Conservation (phyloP, 345 rosid species). For the Sisymbrium altissimum region DNA sequence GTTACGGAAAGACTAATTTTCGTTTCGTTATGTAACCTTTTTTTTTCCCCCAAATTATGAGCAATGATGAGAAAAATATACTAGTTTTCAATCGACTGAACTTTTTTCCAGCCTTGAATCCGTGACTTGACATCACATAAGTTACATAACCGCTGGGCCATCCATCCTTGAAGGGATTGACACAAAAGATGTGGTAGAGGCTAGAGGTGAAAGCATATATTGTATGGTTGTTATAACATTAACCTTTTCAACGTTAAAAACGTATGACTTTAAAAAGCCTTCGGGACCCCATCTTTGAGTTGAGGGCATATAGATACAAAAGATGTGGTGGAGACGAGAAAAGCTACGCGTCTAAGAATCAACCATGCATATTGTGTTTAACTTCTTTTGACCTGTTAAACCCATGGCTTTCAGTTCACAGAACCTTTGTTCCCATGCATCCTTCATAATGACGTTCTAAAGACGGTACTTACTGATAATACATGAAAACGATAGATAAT, state of each 20-base stretch:
- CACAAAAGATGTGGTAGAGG: neutral
- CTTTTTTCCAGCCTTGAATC: neutral
- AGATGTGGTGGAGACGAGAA: neutral
- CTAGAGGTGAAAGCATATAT: neutral
- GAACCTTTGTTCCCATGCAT: neutral
- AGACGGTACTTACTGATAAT: no score
- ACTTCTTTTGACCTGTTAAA: neutral
- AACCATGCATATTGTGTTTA: neutral
- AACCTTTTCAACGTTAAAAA: neutral
- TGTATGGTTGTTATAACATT: neutral
- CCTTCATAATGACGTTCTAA: neutral
- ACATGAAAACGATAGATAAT: no score
- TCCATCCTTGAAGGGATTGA: neutral
- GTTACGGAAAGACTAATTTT: no score
- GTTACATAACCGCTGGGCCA: neutral
- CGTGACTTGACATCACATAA: neutral
- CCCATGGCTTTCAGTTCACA: neutral
- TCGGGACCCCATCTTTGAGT: neutral
- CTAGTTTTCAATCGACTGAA: no score
- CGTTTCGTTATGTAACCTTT: no score
- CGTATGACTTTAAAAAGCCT: neutral
- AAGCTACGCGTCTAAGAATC: no score
- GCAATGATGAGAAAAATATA: no score
- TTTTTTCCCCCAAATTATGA: no score
- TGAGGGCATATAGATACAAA: neutral